Evolutionary conservation across 2,329 filamentous ascomycete species (phyloP), one percentile per base, ranked within the genome.

Genomic region (Periconia sp.): DNA sequence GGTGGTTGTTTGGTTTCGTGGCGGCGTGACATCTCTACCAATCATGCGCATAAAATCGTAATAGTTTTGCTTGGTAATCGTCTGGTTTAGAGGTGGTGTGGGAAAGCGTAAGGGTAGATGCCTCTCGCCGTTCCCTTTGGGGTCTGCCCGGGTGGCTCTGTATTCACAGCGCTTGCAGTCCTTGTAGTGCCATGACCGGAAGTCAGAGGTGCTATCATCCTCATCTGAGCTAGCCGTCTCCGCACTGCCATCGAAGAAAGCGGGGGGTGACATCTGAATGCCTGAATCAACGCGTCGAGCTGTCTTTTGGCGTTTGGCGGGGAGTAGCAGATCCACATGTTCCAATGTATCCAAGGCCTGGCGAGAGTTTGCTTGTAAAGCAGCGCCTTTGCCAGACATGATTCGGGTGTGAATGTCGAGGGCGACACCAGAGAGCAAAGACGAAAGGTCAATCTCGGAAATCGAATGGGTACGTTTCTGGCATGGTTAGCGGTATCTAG

Each of bases 311-410:
- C 59, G 56, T 45, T 63, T 62, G 17, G 41, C 23, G 19, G 46
- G 50, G 1, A 57, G 17, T 44, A 60, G 57, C 5, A 51, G 20
- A 23, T 50, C 49, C 18, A 41, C n/a, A 23, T 56, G 42, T 23
- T 61, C 46, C 17, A 57, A 41, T 19, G 45, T 43, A 17, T 58
- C 58, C 7, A 60, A 45, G 10, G 55, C 53, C 18, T 58, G 52
- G 13, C 41, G 35, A 13, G 20, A 45, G 19, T 47, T 33, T 30
- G 14, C 17, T 27, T 27, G 23, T 20, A 41, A 20, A 27, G 27
- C 15, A 13, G 46, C n/a, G 35, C 7, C 3, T n/a, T 41, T 8
- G 10, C 41, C 33, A n/a, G 41, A 41, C 9, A 41, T 41, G 17
- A 3, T 27, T 27, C 15, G 42, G 18, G 17, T 14, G 18, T 56